Percentiles rank a stretch among this genome's conserved stretches.
Conservation (phyloP, 441 rosid genomes). For the Gossypium schwendimanii region DNA sequence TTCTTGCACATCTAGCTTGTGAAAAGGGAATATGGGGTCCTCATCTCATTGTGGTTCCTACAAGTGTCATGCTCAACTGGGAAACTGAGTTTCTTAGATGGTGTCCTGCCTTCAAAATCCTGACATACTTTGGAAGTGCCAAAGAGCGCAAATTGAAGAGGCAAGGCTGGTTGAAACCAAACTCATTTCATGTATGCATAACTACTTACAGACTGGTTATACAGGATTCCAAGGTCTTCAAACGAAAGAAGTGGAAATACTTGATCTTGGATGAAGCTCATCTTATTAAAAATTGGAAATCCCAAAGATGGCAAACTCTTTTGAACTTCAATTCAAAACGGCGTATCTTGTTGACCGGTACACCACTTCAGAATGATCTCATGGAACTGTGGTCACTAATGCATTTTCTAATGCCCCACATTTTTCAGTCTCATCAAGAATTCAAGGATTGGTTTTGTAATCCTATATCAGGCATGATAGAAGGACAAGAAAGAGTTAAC, state of each 20-base stretch:
- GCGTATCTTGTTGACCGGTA: conserved; percentile 92
- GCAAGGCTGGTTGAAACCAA: conserved; percentile 99
- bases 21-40: conserved; percentile 99
- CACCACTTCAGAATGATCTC: conserved; percentile 98
- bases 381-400: conserved; percentile 99
- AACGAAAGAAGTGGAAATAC: conserved; percentile 99
- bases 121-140: conserved; percentile 98
- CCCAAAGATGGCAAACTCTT: conserved; percentile 99
- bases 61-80: conserved; percentile 99
- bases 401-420: conserved; percentile 99
- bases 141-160: conserved; percentile 94
- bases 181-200: conserved; percentile 93
- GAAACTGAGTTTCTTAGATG: conserved; percentile 99
- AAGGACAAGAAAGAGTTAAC: conserved; percentile 96
- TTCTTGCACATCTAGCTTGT: conserved; percentile 96
- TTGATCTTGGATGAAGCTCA: conserved; percentile 99
- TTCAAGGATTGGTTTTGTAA: conserved; percentile 99
- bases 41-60: conserved; percentile 98
- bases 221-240: conserved; percentile 95
- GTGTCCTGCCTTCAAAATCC: conserved; percentile 99
- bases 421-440: conserved; percentile 99
- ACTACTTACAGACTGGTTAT: conserved; percentile 95
- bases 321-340: conserved; percentile 96
- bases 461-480: conserved; percentile 99
- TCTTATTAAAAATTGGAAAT: conserved; percentile 99